A percentile compares a stretch with the other conserved stretches of the same genome.
These are phyloP conservation scores for Ophiostoma sp. DNA, from an alignment of 2,329 filamentous ascomycete species.

Conservation along the genomic window DNA sequence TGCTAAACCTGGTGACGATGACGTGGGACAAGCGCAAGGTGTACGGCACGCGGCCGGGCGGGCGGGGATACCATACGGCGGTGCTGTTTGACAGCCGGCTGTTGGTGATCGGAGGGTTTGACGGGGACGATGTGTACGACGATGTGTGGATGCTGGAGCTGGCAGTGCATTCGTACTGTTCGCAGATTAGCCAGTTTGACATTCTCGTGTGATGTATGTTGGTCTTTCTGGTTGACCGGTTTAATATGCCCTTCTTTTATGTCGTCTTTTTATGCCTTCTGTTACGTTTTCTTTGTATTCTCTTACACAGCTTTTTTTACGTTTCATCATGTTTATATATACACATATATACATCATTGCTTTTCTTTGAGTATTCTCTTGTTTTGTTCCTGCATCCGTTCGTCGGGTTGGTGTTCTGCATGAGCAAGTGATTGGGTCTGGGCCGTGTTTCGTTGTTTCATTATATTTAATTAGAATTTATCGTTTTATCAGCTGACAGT, in stretches of 20 bases:
- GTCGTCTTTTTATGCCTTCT: background rate
- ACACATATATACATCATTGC: background rate
- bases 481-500: background rate
- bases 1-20: constrained; percentile 68
- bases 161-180: constrained; percentile 66
- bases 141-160: constrained; percentile 64
- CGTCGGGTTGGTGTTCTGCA: background rate
- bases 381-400: background rate
- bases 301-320: background rate
- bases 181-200: constrained; percentile 66
- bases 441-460: background rate
- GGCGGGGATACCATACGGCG: constrained; percentile 62
- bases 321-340: background rate
- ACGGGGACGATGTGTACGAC: constrained; percentile 61
- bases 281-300: background rate
- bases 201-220: constrained; percentile 53
- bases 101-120: constrained; percentile 61
- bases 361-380: background rate
- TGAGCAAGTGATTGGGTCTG: background rate
- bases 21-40: constrained; percentile 64
- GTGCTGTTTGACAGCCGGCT: constrained; percentile 61
- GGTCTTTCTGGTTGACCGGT: background rate
- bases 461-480: no score
- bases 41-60: constrained; percentile 58
- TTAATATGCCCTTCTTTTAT: background rate